Base-by-base conservation (phyloP, 352 stramenopile species). In the Phytophthora multivora region DNA sequence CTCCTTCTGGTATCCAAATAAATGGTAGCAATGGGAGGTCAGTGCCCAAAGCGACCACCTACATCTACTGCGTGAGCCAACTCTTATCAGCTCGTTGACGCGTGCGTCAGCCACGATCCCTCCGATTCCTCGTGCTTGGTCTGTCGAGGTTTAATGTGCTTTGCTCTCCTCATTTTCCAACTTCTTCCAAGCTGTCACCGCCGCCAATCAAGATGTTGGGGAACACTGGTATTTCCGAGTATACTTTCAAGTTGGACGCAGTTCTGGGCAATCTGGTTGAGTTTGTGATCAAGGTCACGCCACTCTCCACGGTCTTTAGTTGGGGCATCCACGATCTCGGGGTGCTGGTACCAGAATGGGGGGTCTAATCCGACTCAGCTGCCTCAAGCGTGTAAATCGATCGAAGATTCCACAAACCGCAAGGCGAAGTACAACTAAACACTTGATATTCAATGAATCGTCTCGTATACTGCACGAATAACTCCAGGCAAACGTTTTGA, bases 321-420 rank as follows among this genome's bases (percentile, higher is more conserved):
- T 63, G 56, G 56, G 46, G 31, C 1, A 23, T 63, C 36, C 35
- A 39, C 21, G 45, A 63, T 36, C 31, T 63, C 35, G 55, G 56
- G 13, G 25, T 53, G 18, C 28, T 64, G 13, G 47, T 64, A 15
- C 56, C 56, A 47, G 56, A 58, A 47, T 64, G 56, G 56, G 28
- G 47, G 13, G n/a, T 42, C 13, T 58, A 47, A 21, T 13, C 16
- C 16, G 16, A 13, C 8, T 25, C 16, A 25, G 38, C n/a, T 25
- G 3, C n/a, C n/a, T 0, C 16, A 21, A 43, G 11, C 15, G n/a
- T 19, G 19, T 16, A 16, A 26, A 43, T 43, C 38, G 38, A 43
- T 43, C 16, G 38, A 43, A 43, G 38, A 28, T 26, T 16, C 10
- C 13, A 33, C 9, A 33, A 33, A 11, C 28, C 26, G 26, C 26